Evolutionary conservation across 371 early-diverging fungal species (phyloP), one percentile per base, ranked within the genome.

Genomic region (Lichtheimia corymbifera): DNA sequence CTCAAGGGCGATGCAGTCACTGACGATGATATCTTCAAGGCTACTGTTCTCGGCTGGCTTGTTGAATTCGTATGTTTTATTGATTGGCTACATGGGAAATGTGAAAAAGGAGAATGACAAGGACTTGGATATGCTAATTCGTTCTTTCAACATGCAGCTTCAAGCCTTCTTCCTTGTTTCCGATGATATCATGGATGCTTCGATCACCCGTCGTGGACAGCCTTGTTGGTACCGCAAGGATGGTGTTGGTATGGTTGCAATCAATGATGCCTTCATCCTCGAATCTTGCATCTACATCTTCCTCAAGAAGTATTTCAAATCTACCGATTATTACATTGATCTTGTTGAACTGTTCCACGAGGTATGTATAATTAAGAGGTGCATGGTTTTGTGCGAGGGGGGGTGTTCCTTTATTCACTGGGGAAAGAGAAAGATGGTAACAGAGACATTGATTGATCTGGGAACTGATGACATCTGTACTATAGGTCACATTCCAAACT

Each of bases 171-270:
- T 99, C 85, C 84, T 99, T 62, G 93, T 99, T 40, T 84, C 96
- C 41, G 99, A 99, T 80, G 99, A 99, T 74, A 93, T 98, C 71
- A 98, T 98, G 97, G 99, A 99, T 78, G 81, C 83, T 45, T 96
- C 97, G 55, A 85, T 89, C 63, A 95, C 96, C 18, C 91, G 99
- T 57, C 93, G 99, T 72, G 96, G 96, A 18, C 92, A 94, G 71
- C 96, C 95, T 42, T 96, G 97, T 73, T 98, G 97, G 97, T 97
- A 96, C 84, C 85, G 86, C 61, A 70, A 81, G 70, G 84, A 85
- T 17, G 87, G 82, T 25, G 95, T 97, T 50, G 93, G 93, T n/a
- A 84, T 88, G 73, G 78, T 93, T 59, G 97, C 97, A 61, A 93
- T 98, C 82, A 97, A 97, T 74, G 98, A 98, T 70, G 83, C 93